These are phyloP conservation scores for Eutrema salsugineum DNA, from an alignment of 441 rosid genomes.

Conservation along the genomic window DNA sequence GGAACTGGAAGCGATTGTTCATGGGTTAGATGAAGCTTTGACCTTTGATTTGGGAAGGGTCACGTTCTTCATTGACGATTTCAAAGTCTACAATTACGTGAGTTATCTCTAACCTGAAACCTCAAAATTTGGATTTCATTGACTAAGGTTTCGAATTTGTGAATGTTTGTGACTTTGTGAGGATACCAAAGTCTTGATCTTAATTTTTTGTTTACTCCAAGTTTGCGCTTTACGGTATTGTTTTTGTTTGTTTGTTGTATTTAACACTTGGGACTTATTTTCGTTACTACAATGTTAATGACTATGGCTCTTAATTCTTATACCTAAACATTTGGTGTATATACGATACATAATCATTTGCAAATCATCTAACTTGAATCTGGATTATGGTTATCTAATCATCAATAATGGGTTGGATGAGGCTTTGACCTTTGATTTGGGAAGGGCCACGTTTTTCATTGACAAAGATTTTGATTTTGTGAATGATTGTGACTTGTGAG, in stretches of 20 bases:
- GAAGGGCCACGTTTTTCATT: slow-evolving; percentile 34
- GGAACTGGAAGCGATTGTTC: slow-evolving; percentile 56
- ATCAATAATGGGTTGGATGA: slow-evolving; percentile 52
- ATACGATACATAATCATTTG: background rate
- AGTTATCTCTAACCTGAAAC: slow-evolving; percentile 6
- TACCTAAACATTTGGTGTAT: background rate
- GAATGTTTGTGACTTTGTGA: slow-evolving; percentile 2
- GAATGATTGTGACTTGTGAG: background rate
- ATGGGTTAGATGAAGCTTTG: slow-evolving; percentile 61
- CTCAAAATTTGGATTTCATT: background rate
- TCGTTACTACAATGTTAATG: background rate
- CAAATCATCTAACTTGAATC: background rate
- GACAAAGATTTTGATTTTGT: background rate
- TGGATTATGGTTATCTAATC: background rate
- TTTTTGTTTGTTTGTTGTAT: background rate
- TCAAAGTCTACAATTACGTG: slow-evolving; percentile 50
- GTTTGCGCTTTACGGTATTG: background rate
- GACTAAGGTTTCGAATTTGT: background rate
- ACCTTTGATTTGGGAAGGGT: slow-evolving; percentile 54
- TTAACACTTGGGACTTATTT: background rate
- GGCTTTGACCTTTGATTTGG: slow-evolving; percentile 51
- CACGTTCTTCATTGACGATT: slow-evolving; percentile 42
- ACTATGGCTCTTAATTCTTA: background rate
- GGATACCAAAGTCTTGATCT: background rate
- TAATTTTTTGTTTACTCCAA: too few species aligned